Evolutionary conservation across 768 basidiomycete genomes (phyloP).

Genomic region (Paxillus ammoniavirescens): DNA sequence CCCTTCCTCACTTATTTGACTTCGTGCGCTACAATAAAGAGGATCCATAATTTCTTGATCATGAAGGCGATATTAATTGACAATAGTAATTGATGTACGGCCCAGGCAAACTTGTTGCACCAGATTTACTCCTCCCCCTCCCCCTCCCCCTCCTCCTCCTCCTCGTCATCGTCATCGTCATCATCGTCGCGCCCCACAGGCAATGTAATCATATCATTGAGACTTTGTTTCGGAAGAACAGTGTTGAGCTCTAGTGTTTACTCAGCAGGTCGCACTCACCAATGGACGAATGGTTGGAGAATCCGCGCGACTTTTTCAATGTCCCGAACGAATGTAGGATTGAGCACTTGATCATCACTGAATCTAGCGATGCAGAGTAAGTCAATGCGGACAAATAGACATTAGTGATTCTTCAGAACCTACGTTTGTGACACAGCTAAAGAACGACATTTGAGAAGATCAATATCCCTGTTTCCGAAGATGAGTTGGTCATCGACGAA

Average conservation of each 20-base stretch:
- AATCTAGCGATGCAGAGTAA: slow-evolving; percentile 45
- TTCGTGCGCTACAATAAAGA: too few relatives aligned
- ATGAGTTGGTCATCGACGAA: background rate
- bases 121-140: background rate
- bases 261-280: slow-evolving; percentile 40
- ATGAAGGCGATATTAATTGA: too few relatives aligned
- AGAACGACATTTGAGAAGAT: slow-evolving; percentile 81
- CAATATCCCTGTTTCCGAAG: slow-evolving; percentile 67
- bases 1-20: too few relatives aligned
- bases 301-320: slow-evolving; percentile 54
- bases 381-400: slow-evolving; percentile 15
- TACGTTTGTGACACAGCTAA: slow-evolving; percentile 68
- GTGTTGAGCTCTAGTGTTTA: background rate
- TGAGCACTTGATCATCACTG: slow-evolving; percentile 69
- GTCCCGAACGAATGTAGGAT: slow-evolving; percentile 59
- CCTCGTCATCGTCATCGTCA: background rate
- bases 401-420: slow-evolving; percentile 12
- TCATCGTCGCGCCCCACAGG: slow-evolving; percentile 28
- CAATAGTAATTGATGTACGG: background rate
- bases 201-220: slow-evolving; percentile 73
- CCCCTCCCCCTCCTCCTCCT: too few relatives aligned
- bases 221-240: slow-evolving; percentile 34
- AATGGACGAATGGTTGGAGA: slow-evolving; percentile 76
- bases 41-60: too few relatives aligned
- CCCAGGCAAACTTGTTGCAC: background rate